phyloP scores from a whole-genome alignment of 169 alveolate genomes.

The Cryptosporidium ubiquitum region DNA sequence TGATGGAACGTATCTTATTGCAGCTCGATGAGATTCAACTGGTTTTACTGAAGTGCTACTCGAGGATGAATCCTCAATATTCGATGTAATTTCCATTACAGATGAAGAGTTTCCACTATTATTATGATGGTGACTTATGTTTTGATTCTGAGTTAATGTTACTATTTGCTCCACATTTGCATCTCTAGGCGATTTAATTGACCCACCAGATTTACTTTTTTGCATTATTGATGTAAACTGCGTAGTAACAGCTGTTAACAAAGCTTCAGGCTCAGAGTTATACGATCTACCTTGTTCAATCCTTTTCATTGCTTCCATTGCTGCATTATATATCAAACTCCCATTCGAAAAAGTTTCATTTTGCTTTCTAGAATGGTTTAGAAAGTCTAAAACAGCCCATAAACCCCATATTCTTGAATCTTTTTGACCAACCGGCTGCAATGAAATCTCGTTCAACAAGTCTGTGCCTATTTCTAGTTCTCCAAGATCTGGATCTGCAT shows the following conservation, averaged over 20 bases:
- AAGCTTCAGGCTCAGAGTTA: constrained; percentile 62
- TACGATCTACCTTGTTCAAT: constrained; percentile 58
- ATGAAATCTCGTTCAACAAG: constrained; percentile 52
- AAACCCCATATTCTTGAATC: constrained; percentile 71
- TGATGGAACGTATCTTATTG: constrained; percentile 71
- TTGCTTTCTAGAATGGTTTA: constrained; percentile 51
- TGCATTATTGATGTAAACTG: constrained; percentile 67
- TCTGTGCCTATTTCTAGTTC: constrained; percentile 68
- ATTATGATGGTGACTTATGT: not conserved
- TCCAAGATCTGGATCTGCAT: constrained; percentile 33
- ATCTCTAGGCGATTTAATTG: constrained; percentile 40
- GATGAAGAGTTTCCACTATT: constrained; percentile 20
- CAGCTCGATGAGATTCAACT: constrained; percentile 64
- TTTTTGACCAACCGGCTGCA: constrained; percentile 58
- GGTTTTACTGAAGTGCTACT: constrained; percentile 35
- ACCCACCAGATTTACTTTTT: constrained; percentile 38
- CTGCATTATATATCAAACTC: constrained; percentile 42
- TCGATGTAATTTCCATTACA: constrained; percentile 27
- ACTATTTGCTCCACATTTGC: constrained; percentile 5
- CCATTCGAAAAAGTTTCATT: constrained; percentile 20
- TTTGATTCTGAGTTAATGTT: constrained; percentile 44
- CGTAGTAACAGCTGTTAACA: constrained; percentile 62
- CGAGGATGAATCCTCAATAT: constrained; percentile 12
- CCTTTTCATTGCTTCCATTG: constrained; percentile 48
- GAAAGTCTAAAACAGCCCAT: constrained; percentile 71